These are phyloP conservation scores for Datisca glomerata DNA, from an alignment of 306 rosid species.

Conservation along the genomic window DNA sequence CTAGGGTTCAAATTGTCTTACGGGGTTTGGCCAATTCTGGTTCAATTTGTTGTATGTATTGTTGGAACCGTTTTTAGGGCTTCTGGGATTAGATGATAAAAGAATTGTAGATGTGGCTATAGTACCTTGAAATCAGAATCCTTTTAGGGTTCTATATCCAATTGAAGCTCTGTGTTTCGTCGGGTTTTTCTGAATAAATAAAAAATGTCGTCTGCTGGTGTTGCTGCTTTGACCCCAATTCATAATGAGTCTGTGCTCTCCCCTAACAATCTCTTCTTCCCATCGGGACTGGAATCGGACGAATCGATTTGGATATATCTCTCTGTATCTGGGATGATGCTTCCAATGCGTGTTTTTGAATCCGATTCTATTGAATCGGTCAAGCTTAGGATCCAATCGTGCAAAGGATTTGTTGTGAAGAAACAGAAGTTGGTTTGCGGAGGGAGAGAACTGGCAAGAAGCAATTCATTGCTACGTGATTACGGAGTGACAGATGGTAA, in stretches of 20 bases:
- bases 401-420: conserved; percentile 64
- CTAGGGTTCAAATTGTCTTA: conserved; percentile 21
- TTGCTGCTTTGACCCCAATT: conserved; percentile 42
- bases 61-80: too few relatives aligned
- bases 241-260: conserved; percentile 31
- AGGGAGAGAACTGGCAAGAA: conserved; percentile 77
- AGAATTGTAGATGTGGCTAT: conserved; percentile 16
- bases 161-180: conserved; percentile 16
- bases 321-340: conserved; percentile 41
- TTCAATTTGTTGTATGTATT: not conserved
- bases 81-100: conserved; percentile 8
- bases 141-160: not conserved
- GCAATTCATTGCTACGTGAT: conserved; percentile 61
- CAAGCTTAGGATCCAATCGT: conserved; percentile 58
- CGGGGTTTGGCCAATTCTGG: not conserved
- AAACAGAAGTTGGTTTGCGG: conserved; percentile 83
- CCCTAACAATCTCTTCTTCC: conserved; percentile 20
- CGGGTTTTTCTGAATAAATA: too few relatives aligned
- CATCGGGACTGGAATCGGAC: conserved; percentile 21
- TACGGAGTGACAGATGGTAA: conserved; percentile 78
- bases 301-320: conserved; percentile 55
- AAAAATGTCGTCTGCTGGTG: conserved; percentile 81
- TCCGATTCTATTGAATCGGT: conserved; percentile 79
- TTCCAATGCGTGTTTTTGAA: conserved; percentile 56
- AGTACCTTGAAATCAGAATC: conserved; percentile 13